These are phyloP conservation scores for Fraxinus albicans DNA, from an alignment of 305 asterid genomes.

Conservation along the genomic window DNA sequence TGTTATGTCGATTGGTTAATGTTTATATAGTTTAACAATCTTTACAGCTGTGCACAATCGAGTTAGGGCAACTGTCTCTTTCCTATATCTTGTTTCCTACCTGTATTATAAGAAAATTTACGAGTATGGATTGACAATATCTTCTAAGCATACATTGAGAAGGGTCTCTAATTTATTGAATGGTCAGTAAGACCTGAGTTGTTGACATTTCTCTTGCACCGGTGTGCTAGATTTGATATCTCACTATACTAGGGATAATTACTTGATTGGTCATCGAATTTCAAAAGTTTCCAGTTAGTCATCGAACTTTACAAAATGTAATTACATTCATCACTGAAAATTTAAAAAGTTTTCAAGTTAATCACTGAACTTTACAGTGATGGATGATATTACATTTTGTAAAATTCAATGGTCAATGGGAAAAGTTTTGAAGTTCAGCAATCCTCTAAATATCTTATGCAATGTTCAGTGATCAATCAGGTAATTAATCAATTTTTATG, in stretches of 20 bases:
- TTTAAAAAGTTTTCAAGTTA: too few species aligned
- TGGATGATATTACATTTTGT: too few species aligned
- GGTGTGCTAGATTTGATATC: not conserved
- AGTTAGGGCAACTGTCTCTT: not conserved
- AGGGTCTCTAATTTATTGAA: not conserved
- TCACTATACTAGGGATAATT: not conserved
- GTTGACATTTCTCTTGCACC: not conserved
- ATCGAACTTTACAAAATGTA: too few species aligned
- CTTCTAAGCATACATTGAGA: not conserved
- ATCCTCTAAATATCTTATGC: too few species aligned
- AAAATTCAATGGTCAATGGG: too few species aligned
- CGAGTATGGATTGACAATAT: not conserved
- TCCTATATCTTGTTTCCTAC: not conserved
- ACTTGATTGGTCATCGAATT: not conserved
- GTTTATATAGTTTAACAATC: not conserved
- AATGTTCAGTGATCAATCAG: too few species aligned
- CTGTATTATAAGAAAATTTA: not conserved
- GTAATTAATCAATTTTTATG: too few species aligned
- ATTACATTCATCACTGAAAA: too few species aligned
- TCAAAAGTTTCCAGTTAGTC: too few species aligned
- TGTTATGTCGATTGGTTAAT: not conserved
- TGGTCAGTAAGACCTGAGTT: not conserved
- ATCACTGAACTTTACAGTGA: too few species aligned
- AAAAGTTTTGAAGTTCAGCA: too few species aligned
- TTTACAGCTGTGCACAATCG: not conserved